Evolutionary conservation across 78 protist species (phyloP).

Genomic region (Cavenderia fasciculata): DNA sequence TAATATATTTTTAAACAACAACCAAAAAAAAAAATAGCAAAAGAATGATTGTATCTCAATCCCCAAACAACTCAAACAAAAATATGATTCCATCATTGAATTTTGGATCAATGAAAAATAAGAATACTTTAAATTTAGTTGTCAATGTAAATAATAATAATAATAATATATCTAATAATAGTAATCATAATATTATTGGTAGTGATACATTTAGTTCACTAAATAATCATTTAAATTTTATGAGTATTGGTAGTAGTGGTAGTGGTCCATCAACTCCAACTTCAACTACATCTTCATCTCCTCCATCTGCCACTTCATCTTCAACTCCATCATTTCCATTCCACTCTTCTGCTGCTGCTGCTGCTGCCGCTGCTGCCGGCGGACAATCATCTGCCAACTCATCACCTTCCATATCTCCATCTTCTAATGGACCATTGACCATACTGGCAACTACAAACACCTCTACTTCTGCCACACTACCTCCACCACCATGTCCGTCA

Average conservation of each 20-base stretch:
- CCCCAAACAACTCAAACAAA: neutral
- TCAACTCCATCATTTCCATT: no score
- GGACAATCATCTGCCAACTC: no score
- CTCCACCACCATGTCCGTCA: neutral
- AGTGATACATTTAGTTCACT: neutral
- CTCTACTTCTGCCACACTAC: neutral
- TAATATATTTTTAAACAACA: neutral
- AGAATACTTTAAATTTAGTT: no score
- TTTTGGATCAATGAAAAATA: conserved; percentile 12
- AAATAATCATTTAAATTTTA: no score
- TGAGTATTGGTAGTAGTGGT: no score
- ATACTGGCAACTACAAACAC: no score
- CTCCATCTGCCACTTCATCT: no score
- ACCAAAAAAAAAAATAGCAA: neutral
- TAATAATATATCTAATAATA: conserved; percentile 5
- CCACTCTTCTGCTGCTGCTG: no score
- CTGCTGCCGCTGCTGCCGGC: no score
- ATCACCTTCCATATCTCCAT: no score
- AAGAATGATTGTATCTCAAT: neutral
- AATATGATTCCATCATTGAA: conserved; percentile 43
- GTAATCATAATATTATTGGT: neutral
- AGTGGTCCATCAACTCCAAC: neutral
- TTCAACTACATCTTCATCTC: neutral
- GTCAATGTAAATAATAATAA: no score
- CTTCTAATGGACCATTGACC: no score